phyloP scores from a whole-genome alignment of 2,329 filamentous ascomycete genomes.

The Arthroderma uncinatum region DNA sequence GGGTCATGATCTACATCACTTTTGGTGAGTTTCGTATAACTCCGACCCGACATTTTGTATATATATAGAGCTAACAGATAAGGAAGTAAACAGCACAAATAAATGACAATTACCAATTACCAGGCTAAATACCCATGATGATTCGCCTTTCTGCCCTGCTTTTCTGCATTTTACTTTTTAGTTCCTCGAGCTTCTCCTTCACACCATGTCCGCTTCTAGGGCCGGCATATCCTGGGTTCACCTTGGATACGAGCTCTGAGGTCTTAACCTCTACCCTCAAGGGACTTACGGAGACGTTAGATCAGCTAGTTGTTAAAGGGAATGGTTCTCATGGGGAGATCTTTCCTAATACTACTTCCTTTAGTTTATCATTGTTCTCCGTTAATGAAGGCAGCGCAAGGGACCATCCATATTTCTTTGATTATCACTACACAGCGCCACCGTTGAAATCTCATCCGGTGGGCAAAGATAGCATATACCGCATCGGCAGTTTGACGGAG shows the following conservation, averaged over 20 bases:
- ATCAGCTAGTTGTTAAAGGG: not conserved
- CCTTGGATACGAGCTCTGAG: slow-evolving; percentile 10
- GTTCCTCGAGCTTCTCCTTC: slow-evolving; percentile 8
- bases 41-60: not conserved
- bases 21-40: not conserved
- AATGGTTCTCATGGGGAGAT: slow-evolving; percentile 13
- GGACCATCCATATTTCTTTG: slow-evolving; percentile 16
- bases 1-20: not conserved
- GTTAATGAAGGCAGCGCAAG: slow-evolving; percentile 12
- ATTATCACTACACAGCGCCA: slow-evolving; percentile 16
- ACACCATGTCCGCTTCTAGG: slow-evolving; percentile 19
- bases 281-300: not conserved
- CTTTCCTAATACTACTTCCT: slow-evolving; percentile 16
- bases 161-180: not conserved
- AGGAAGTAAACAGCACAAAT: not conserved
- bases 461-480: slow-evolving; percentile 28
- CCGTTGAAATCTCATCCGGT: not conserved
- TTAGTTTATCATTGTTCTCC: slow-evolving; percentile 20
- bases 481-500: slow-evolving; percentile 38
- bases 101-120: not conserved
- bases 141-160: not conserved
- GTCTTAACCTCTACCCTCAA: slow-evolving; percentile 6
- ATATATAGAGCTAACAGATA: not conserved
- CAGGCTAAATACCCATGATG: not conserved
- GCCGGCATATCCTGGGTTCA: slow-evolving; percentile 12